A percentile compares a stretch with the other conserved stretches of the same genome.
These are phyloP conservation scores for Rhododendron griersonianum DNA, from an alignment of 148 eudicot genomes.

Conservation along the genomic window DNA sequence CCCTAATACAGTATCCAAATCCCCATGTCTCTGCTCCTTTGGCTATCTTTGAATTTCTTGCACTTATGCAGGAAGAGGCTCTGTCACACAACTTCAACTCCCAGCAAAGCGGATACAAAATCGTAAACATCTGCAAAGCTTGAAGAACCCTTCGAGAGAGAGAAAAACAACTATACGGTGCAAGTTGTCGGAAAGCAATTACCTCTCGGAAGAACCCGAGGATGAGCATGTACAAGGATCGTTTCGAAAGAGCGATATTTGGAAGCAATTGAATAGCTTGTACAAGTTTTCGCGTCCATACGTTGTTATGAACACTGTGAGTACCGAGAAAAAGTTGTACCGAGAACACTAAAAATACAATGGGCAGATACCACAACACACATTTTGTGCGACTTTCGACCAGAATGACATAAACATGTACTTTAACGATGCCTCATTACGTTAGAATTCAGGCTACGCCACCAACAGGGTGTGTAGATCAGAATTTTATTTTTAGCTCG, in stretches of 20 bases:
- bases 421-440: too few species aligned
- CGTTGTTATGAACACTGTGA: constrained; percentile 37
- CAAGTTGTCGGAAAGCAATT: neutral
- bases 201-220: neutral
- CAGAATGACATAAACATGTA: too few species aligned
- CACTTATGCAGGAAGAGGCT: neutral
- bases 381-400: too few species aligned
- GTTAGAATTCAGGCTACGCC: too few species aligned
- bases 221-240: neutral
- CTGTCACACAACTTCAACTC: neutral
- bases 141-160: neutral
- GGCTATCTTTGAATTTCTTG: neutral
- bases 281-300: constrained; percentile 46
- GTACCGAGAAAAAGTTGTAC: constrained; percentile 5
- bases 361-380: too few species aligned
- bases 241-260: neutral
- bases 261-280: constrained; percentile 21
- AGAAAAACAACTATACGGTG: neutral
- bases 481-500: too few species aligned
- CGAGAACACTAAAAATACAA: too few species aligned
- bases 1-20: too few species aligned
- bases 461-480: too few species aligned
- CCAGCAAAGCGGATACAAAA: neutral
- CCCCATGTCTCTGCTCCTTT: too few species aligned
- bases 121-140: too few species aligned